These are phyloP conservation scores for Salvia miltiorrhiza DNA, from an alignment of 257 asterid species.

Conservation along the genomic window DNA sequence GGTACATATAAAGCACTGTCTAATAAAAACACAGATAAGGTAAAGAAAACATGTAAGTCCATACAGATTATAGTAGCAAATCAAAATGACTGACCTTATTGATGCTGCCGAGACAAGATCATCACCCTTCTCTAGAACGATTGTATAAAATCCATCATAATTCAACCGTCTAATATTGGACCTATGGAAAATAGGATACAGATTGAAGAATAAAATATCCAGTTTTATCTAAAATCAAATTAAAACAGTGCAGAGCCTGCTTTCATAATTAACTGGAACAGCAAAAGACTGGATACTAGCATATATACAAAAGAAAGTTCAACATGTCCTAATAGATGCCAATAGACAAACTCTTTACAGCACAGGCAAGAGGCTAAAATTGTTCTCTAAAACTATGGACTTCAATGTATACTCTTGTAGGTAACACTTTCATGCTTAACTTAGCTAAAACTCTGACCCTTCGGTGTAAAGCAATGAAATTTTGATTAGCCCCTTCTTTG, in stretches of 20 bases:
- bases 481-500: not conserved
- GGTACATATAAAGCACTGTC: constrained; percentile 1
- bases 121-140: constrained; percentile 81
- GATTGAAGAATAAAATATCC: constrained; percentile 21
- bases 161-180: constrained; percentile 87
- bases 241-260: not conserved
- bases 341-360: constrained; percentile 2
- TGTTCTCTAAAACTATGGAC: constrained; percentile 4
- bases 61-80: not conserved
- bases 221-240: not conserved
- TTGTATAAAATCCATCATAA: constrained; percentile 69
- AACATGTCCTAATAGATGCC: not conserved
- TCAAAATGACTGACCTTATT: constrained; percentile 55
- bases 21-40: constrained; percentile 13
- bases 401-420: not conserved
- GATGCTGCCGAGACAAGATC: constrained; percentile 83
- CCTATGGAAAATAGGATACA: constrained; percentile 37
- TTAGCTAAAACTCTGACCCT: not conserved
- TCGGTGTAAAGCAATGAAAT: not conserved
- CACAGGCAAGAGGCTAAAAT: not conserved
- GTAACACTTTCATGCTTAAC: constrained; percentile 1
- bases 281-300: not conserved
- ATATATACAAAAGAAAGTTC: not conserved
- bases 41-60: not conserved
- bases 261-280: not conserved